Conservation (phyloP, 805 yeast species). For the Lachancea thermotolerans region DNA sequence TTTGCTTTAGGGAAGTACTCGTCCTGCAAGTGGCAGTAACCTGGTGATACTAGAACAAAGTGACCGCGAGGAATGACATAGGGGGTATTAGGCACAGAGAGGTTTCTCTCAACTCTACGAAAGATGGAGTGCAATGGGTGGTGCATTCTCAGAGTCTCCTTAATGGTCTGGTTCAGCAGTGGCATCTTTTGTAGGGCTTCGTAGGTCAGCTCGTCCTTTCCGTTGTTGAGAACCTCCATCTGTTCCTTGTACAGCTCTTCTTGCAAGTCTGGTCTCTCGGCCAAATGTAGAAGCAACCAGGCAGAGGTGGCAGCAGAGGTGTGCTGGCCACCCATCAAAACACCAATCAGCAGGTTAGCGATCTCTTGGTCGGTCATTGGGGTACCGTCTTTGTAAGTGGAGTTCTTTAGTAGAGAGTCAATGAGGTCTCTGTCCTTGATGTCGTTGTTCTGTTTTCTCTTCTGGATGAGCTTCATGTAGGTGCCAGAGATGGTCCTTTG, state of each 20-base stretch:
- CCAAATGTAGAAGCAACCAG: conserved; percentile 89
- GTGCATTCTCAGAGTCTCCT: conserved; percentile 92
- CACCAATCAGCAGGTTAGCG: conserved; percentile 88
- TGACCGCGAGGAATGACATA: conserved; percentile 86
- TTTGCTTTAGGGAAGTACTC: conserved; percentile 72
- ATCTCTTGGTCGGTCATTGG: conserved; percentile 93
- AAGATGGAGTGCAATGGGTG: conserved; percentile 94
- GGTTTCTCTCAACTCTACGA: conserved; percentile 76
- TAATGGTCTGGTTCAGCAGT: conserved; percentile 71
- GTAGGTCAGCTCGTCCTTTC: conserved; percentile 58
- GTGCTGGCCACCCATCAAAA: conserved; percentile 98
- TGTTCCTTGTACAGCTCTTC: conserved; percentile 76
- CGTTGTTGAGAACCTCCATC: conserved; percentile 49
- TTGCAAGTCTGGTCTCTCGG: conserved; percentile 79
- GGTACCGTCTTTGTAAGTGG: conserved; percentile 89
- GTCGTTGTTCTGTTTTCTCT: conserved; percentile 72
- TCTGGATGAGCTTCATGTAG: conserved; percentile 68
- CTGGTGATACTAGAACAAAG: conserved; percentile 88
- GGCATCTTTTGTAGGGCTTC: conserved; percentile 81
- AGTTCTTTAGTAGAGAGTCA: conserved; percentile 74
- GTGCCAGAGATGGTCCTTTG: conserved; percentile 74
- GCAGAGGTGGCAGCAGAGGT: conserved; percentile 95
- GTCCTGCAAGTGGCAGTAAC: conserved; percentile 74
- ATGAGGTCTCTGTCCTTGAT: conserved; percentile 81
- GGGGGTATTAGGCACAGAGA: conserved; percentile 71